Percentiles rank a stretch among this genome's conserved stretches.
These are phyloP conservation scores for Aspergillus sp. DNA, from an alignment of 2,329 filamentous ascomycete genomes.

Conservation along the genomic window DNA sequence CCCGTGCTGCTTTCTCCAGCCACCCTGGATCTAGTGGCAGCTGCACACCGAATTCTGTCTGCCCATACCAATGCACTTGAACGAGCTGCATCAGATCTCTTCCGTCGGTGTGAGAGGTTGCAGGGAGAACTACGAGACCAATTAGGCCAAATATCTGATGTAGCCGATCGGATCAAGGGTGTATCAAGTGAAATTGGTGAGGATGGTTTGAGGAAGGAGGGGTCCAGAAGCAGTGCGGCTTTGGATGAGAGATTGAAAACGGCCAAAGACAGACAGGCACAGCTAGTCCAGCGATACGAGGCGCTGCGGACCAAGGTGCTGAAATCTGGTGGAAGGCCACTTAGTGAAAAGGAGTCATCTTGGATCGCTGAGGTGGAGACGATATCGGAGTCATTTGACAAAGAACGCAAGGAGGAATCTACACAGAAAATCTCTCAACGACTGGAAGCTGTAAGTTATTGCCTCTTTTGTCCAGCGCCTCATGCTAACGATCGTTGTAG, in stretches of 20 bases:
- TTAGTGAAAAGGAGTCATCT: slow-evolving; percentile 47
- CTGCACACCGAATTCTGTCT: slow-evolving; percentile 48
- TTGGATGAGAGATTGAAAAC: slow-evolving; percentile 42
- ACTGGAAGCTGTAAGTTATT: slow-evolving; percentile 39
- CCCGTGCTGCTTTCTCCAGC: slow-evolving; percentile 49
- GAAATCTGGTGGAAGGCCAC: slow-evolving; percentile 43
- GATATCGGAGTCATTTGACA: slow-evolving; percentile 37
- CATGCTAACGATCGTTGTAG: slow-evolving; percentile 27
- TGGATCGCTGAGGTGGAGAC: slow-evolving; percentile 47
- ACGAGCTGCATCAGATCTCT: slow-evolving; percentile 51
- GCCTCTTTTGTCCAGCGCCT: not conserved
- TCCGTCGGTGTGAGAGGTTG: slow-evolving; percentile 51
- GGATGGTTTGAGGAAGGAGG: slow-evolving; percentile 33
- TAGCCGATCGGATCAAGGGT: slow-evolving; percentile 46
- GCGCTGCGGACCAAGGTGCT: slow-evolving; percentile 44
- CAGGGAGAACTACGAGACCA: slow-evolving; percentile 50
- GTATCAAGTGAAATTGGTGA: slow-evolving; percentile 41
- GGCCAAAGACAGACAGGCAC: slow-evolving; percentile 40
- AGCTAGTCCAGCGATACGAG: slow-evolving; percentile 45
- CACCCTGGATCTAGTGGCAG: slow-evolving; percentile 48
- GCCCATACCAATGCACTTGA: slow-evolving; percentile 48
- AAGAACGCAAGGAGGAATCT: slow-evolving; percentile 22
- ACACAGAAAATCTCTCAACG: slow-evolving; percentile 32
- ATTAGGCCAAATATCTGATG: slow-evolving; percentile 44
- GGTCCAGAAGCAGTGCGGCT: slow-evolving; percentile 31